Base-by-base conservation (phyloP, 345 rosid species). In the Pseudoturritis turrita region DNA sequence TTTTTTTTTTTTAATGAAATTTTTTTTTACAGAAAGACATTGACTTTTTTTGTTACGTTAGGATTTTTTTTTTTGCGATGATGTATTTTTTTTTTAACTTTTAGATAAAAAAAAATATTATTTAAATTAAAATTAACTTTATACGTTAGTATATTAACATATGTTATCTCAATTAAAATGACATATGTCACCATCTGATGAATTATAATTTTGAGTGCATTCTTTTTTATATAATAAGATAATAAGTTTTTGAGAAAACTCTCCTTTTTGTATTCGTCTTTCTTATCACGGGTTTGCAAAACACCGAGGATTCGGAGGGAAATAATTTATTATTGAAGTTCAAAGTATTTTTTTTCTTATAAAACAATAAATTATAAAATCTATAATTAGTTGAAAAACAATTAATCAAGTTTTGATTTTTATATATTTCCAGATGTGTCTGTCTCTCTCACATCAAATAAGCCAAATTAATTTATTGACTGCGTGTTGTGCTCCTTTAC, bases 381-480 rank as follows among this genome's bases (percentile, higher is more conserved):
- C 58, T 64, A n/a, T 41, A 73, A 64, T 73, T 73, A 64, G 77
- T 55, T 50, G 41, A 46, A 63, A 62, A 60, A 57, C 39, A 46
- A 37, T 14, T 19, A 44, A 37, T 37, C n/a, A 46, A 11, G 10
- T 12, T 12, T 6, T 29, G 3, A 2, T 10, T 3, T 3, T 31
- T 4, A 0, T 31, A 6, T 53, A 14, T 59, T 36, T 60, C 69
- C 74, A 68, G 60, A 33, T 40, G 36, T 63, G 4, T 43, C 29
- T 54, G 18, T 75, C 62, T 51, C 33, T 21, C 14, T 61, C 50
- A 22, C 36, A 25, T 28, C 63, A 66, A 53, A 68, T 68, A 68
- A 75, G 70, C 70, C 70, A 75, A 66, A 52, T 35, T 25, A 33
- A 73, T 73, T 73, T 12, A 73, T 52, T 66, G 71, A 59, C 73